Evolutionary conservation across 2,329 filamentous ascomycete genomes (phyloP), one percentile per base, ranked within the genome.

Genomic region (Colletotrichum sp.): DNA sequence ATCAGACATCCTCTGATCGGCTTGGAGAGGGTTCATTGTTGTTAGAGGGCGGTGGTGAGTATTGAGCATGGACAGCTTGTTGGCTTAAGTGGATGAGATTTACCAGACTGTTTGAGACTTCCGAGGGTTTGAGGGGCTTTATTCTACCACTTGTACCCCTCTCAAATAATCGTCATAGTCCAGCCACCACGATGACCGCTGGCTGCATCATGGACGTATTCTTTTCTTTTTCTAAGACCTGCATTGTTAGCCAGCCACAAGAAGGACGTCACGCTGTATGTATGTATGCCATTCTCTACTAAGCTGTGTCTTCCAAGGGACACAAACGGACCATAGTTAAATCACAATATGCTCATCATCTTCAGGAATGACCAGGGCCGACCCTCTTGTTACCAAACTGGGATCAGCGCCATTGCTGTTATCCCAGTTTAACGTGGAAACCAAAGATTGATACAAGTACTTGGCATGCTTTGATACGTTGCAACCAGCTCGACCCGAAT

Each of bases 281-380:
- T 36, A 16, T 44, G 15, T 44, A 44, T 44, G 16, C 16, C 0
- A 44, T 18, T 18, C 16, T 44, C 16, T 44, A 18, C 36, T 44
- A 8, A 44, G 16, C 5, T 16, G 16, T 18, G 36, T 44, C 36
- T 44, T 44, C 16, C 8, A 16, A 44, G 16, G 2, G 36, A 44
- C 0, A 44, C 0, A 5, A 44, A 44, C 15, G 34, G 34, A 36
- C 0, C 1, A 36, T 36, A 36, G 34, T 36, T 5, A 16, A 36
- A 36, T 36, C 34, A 36, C 0, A 16, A 16, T 16, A 16, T 36
- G 34, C 34, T 36, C 34, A 36, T 36, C 15, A 36, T 36, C 34
- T 36, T 44, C 36, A 44, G 36, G 2, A 39, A 44, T 18, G 36
- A 44, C 18, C 36, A 49, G 39, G 39, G 18, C 9, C 39, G 18